phyloP scores from a whole-genome alignment of 1,139 yeast species.

The Geotrichum klebahnii region DNA sequence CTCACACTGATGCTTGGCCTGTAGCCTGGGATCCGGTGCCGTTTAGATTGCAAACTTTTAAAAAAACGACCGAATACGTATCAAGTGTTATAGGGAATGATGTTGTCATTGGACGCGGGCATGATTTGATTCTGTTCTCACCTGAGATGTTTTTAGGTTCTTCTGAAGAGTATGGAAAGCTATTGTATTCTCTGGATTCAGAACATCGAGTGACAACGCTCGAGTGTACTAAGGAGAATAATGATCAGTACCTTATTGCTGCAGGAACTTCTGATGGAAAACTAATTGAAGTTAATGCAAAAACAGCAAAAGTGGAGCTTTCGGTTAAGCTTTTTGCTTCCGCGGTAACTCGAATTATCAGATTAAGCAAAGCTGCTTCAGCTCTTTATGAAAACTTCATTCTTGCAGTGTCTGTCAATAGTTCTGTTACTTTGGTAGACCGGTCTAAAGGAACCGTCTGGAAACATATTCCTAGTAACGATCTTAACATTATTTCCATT shows the following conservation, averaged over 20 bases:
- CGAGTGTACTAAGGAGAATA: slow-evolving; percentile 8
- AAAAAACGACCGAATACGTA: slow-evolving; percentile 17
- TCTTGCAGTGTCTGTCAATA: slow-evolving; percentile 26
- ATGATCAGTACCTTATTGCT: slow-evolving; percentile 15
- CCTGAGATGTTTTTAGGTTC: slow-evolving; percentile 23
- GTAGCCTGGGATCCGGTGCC: slow-evolving; percentile 22
- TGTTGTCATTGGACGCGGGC: slow-evolving; percentile 23
- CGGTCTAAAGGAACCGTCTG: slow-evolving; percentile 16
- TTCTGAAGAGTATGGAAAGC: slow-evolving; percentile 16
- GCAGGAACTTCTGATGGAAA: slow-evolving; percentile 26
- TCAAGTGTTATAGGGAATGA: slow-evolving; percentile 23
- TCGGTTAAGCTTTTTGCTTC: slow-evolving; percentile 26
- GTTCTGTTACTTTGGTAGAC: slow-evolving; percentile 27
- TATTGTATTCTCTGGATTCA: slow-evolving; percentile 9
- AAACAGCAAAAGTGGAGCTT: slow-evolving; percentile 14
- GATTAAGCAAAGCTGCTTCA: slow-evolving; percentile 12
- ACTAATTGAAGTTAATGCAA: slow-evolving; percentile 21
- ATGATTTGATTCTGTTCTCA: slow-evolving; percentile 20
- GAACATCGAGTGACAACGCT: slow-evolving; percentile 15
- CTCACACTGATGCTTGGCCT: slow-evolving; percentile 6
- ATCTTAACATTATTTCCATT: slow-evolving; percentile 22
- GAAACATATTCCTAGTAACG: slow-evolving; percentile 27
- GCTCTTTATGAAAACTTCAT: slow-evolving; percentile 15
- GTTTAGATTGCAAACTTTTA: slow-evolving; percentile 18
- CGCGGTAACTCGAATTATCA: slow-evolving; percentile 23